phyloP scores from a whole-genome alignment of 2,329 filamentous ascomycete genomes.

The Cytospora schulzeri region DNA sequence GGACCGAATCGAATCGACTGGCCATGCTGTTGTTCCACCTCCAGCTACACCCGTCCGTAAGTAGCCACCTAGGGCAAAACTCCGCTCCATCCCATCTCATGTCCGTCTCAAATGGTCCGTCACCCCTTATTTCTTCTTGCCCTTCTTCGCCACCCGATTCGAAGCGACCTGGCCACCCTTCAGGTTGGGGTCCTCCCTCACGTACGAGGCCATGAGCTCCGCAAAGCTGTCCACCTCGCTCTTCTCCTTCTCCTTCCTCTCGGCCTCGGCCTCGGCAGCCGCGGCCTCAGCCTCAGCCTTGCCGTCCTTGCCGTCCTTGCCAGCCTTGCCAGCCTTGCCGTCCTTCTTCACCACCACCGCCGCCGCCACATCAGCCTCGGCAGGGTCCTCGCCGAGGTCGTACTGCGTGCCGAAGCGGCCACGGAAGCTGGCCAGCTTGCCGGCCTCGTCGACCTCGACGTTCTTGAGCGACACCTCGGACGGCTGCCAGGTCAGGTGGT shows the following conservation, averaged over 20 bases:
- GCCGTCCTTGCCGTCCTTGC: constrained; percentile 33
- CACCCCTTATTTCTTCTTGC: constrained; percentile 25
- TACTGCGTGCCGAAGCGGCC: constrained; percentile 81
- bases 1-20: neutral
- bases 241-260: constrained; percentile 32
- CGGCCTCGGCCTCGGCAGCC: constrained; percentile 7
- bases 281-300: constrained; percentile 30
- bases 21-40: neutral
- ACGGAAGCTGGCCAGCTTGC: constrained; percentile 83
- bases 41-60: neutral
- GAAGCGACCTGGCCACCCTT: constrained; percentile 37
- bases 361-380: constrained; percentile 31
- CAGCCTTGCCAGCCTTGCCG: constrained; percentile 27
- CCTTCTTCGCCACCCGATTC: constrained; percentile 23
- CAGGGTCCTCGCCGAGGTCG: constrained; percentile 58
- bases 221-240: constrained; percentile 43
- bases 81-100: no score
- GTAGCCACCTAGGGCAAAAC: neutral
- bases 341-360: constrained; percentile 30
- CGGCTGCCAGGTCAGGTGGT: constrained; percentile 90
- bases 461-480: constrained; percentile 78
- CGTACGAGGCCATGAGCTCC: constrained; percentile 56
- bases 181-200: constrained; percentile 42
- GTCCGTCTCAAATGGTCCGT: neutral
- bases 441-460: constrained; percentile 93